phyloP scores from a whole-genome alignment of 106 monocot genomes.

The Dioscorea dumetorum region DNA sequence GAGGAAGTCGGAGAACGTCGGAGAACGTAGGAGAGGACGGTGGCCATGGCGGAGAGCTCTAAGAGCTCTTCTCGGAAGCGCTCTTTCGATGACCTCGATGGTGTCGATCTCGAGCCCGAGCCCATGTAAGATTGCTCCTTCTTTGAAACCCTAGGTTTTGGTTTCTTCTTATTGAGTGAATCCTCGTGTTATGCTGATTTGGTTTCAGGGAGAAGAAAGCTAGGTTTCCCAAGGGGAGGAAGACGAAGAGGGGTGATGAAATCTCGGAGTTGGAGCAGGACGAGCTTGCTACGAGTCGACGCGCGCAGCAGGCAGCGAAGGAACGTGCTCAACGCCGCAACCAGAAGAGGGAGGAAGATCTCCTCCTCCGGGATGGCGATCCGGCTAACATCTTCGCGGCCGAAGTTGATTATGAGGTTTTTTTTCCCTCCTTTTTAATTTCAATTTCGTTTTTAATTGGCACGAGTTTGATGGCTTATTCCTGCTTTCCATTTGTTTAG shows the following conservation, averaged over 20 bases:
- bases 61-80: background rate
- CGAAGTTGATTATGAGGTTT: constrained; percentile 80
- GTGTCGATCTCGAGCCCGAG: background rate
- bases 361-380: constrained; percentile 5
- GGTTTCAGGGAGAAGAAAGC: constrained; percentile 49
- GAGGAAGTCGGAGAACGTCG: no score
- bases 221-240: constrained; percentile 93
- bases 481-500: no score
- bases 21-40: background rate
- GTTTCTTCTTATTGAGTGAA: background rate
- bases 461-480: no score
- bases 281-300: constrained; percentile 16
- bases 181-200: background rate
- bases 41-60: background rate
- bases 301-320: constrained; percentile 51
- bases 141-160: background rate
- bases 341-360: constrained; percentile 41
- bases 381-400: constrained; percentile 22
- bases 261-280: constrained; percentile 1
- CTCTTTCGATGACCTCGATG: background rate
- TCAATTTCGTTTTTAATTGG: no score
- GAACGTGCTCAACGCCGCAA: constrained; percentile 61
- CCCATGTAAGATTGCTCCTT: background rate
- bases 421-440: background rate
- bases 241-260: constrained; percentile 28